phyloP scores from a whole-genome alignment of 2,329 filamentous ascomycete species.

The Microthyrium microscopicum region DNA sequence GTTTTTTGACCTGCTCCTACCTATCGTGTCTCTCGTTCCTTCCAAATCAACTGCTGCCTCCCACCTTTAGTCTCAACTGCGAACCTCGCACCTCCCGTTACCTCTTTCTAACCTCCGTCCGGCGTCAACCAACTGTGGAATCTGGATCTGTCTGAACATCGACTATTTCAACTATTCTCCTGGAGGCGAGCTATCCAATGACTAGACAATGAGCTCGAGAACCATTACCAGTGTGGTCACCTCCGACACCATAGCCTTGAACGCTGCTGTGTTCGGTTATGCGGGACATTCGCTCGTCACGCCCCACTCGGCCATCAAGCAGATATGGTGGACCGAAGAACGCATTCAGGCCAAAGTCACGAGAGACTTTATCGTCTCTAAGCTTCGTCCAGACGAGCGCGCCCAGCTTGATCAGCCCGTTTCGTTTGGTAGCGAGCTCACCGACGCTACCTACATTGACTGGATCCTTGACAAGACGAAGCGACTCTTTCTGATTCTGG shows the following conservation, averaged over 20 bases:
- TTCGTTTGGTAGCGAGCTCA: constrained; percentile 50
- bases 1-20: no score
- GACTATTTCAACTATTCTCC: no score
- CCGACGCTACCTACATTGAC: constrained; percentile 61
- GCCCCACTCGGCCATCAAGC: constrained; percentile 30
- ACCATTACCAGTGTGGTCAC: constrained; percentile 25
- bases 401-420: constrained; percentile 45
- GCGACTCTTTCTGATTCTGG: constrained; percentile 53
- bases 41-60: no score
- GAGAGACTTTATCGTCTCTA: constrained; percentile 46
- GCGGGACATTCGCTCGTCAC: constrained; percentile 33
- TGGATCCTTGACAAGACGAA: constrained; percentile 57
- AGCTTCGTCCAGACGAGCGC: constrained; percentile 46
- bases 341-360: constrained; percentile 55
- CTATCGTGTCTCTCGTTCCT: no score
- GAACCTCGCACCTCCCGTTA: no score
- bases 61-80: no score
- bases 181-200: no score
- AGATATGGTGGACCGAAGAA: constrained; percentile 55
- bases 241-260: constrained; percentile 27
- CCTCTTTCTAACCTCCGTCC: no score
- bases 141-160: no score
- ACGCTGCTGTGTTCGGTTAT: constrained; percentile 33
- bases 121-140: no score
- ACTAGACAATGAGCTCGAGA: constrained; percentile 11